These are phyloP conservation scores for Blastomyces parvus DNA, from an alignment of 2,329 filamentous ascomycete genomes.

Conservation along the genomic window DNA sequence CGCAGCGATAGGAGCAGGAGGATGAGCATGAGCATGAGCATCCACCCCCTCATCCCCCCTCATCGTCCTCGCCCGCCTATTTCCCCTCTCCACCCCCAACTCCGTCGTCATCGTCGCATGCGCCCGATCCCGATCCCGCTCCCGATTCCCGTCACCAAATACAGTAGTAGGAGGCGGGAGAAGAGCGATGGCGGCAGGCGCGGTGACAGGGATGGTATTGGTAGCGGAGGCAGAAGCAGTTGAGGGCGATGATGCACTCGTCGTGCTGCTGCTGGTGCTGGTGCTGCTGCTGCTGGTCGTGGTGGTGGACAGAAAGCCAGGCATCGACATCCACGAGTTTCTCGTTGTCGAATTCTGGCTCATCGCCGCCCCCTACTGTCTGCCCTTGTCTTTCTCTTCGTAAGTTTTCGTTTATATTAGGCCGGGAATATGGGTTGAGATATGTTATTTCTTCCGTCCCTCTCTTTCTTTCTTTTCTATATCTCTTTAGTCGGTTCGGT, in stretches of 20 bases:
- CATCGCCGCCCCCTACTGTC: slow-evolving; percentile 40
- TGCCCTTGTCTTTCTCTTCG: neutral
- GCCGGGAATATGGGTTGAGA: too few species aligned
- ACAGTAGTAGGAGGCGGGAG: neutral
- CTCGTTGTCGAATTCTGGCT: slow-evolving; percentile 50
- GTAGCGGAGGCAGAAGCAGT: neutral
- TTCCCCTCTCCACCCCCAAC: slow-evolving; percentile 19
- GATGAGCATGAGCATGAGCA: neutral
- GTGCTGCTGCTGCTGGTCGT: neutral
- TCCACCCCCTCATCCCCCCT: slow-evolving; percentile 14
- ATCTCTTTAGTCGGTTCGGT: neutral
- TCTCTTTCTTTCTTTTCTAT: too few species aligned
- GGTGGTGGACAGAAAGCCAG: slow-evolving; percentile 40
- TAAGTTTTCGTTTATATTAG: too few species aligned
- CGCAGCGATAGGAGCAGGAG: slow-evolving; percentile 12
- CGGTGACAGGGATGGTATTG: slow-evolving; percentile 7
- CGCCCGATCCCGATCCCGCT: neutral
- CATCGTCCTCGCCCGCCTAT: slow-evolving; percentile 18
- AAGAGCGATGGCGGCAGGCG: slow-evolving; percentile 10
- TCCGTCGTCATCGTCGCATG: slow-evolving; percentile 8
- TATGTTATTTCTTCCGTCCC: too few species aligned
- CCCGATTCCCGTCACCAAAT: neutral
- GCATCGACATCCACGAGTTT: slow-evolving; percentile 38
- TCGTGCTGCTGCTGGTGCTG: slow-evolving; percentile 16
- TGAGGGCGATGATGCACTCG: slow-evolving; percentile 11